Evolutionary conservation across 257 asterid genomes (phyloP).

Genomic region (Cruciata laevipes): DNA sequence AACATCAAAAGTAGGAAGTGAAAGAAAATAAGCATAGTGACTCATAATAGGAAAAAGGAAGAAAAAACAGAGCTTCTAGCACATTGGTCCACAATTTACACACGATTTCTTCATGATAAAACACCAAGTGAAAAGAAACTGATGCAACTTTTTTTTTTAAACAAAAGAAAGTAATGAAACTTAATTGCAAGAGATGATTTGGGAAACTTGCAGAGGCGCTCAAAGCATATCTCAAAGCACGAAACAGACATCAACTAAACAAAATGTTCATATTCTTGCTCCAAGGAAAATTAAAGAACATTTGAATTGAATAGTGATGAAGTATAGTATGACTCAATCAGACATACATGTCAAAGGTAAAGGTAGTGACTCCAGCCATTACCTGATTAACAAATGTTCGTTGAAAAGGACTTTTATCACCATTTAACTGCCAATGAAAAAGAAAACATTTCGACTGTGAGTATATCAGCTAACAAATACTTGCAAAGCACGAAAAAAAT

Average conservation of each 20-base stretch:
- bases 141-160: too few relatives aligned
- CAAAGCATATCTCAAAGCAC: neutral
- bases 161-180: too few relatives aligned
- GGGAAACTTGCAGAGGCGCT: neutral
- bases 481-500: neutral
- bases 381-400: constrained; percentile 95
- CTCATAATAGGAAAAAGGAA: neutral
- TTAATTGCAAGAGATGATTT: neutral
- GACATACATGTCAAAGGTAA: neutral
- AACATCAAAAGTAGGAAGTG: neutral
- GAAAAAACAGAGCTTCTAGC: neutral
- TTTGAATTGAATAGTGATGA: too few relatives aligned
- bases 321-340: neutral
- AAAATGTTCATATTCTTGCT: neutral
- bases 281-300: too few relatives aligned
- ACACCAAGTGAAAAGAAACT: too few relatives aligned
- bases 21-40: neutral
- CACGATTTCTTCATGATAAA: neutral
- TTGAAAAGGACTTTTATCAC: constrained; percentile 87
- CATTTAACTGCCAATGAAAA: constrained; percentile 61
- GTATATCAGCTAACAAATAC: constrained; percentile 12
- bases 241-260: neutral
- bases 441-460: constrained; percentile 16
- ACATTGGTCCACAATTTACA: neutral
- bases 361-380: constrained; percentile 12